Percentiles rank a stretch among this genome's conserved stretches.
phyloP scores from a whole-genome alignment of 805 yeast genomes.

The Ogataea trehaloabstinens region DNA sequence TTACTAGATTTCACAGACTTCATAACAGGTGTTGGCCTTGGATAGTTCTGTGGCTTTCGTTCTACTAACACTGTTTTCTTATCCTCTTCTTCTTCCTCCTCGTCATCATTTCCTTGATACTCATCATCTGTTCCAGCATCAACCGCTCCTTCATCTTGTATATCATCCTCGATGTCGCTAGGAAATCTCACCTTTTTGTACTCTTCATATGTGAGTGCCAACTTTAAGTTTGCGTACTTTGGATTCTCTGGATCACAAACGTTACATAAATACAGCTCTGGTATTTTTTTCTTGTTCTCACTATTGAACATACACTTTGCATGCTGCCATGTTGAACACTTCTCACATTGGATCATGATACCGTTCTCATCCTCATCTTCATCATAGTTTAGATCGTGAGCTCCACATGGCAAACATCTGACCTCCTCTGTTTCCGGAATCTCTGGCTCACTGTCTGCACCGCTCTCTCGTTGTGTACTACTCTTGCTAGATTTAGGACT shows the following conservation, averaged over 20 bases:
- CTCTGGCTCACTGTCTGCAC: constrained; percentile 22
- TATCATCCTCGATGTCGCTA: constrained; percentile 17
- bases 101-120: constrained; percentile 9
- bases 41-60: constrained; percentile 5
- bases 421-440: constrained; percentile 40
- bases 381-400: constrained; percentile 55
- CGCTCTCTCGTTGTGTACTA: constrained; percentile 7
- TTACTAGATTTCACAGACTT: constrained; percentile 2
- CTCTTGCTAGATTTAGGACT: background rate
- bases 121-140: constrained; percentile 16
- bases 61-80: constrained; percentile 4
- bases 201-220: constrained; percentile 30
- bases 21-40: background rate
- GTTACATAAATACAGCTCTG: constrained; percentile 52
- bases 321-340: constrained; percentile 73
- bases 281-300: constrained; percentile 36
- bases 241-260: constrained; percentile 43
- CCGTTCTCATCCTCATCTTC: constrained; percentile 54
- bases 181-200: constrained; percentile 22
- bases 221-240: constrained; percentile 33
- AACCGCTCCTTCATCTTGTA: constrained; percentile 16
- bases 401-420: constrained; percentile 60
- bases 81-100: constrained; percentile 11
- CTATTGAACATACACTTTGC: constrained; percentile 56
- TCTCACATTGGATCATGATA: constrained; percentile 64